Evolutionary conservation across 2,329 filamentous ascomycete genomes (phyloP).

Genomic region (Drechmeria coniospora): DNA sequence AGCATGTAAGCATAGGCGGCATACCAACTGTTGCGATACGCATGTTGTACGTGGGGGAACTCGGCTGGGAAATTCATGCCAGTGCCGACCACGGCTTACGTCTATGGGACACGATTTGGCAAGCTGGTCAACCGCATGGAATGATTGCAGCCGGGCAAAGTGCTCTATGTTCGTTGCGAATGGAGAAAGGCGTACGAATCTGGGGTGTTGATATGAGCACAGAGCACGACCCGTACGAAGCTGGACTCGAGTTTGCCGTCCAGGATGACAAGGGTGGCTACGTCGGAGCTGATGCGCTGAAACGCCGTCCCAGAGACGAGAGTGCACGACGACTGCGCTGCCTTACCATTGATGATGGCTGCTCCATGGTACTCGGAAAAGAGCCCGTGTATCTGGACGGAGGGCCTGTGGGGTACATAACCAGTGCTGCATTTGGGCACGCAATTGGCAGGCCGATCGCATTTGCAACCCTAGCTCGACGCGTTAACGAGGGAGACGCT

Average conservation of each 20-base stretch:
- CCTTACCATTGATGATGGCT: conserved; percentile 38
- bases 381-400: conserved; percentile 40
- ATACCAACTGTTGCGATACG: conserved; percentile 40
- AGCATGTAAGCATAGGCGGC: conserved; percentile 31
- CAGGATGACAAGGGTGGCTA: conserved; percentile 30
- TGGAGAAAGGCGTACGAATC: conserved; percentile 44
- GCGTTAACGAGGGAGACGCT: conserved; percentile 26
- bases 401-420: conserved; percentile 38
- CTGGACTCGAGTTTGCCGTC: conserved; percentile 36
- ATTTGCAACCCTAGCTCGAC: conserved; percentile 38
- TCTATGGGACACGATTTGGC: conserved; percentile 43
- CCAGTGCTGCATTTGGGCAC: conserved; percentile 45
- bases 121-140: conserved; percentile 37
- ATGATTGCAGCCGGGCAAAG: conserved; percentile 41
- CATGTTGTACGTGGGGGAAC: conserved; percentile 45
- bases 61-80: conserved; percentile 47
- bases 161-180: conserved; percentile 40
- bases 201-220: conserved; percentile 44
- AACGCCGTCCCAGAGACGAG: conserved; percentile 21
- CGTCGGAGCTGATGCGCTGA: conserved; percentile 34
- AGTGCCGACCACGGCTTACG: conserved; percentile 41
- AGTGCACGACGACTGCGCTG: conserved; percentile 25
- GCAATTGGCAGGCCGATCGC: conserved; percentile 42
- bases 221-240: conserved; percentile 45
- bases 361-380: conserved; percentile 43